Percentiles rank a stretch among this genome's conserved stretches.
Conservation (phyloP, 140 eudicot species). For the Senecio squalidus region DNA sequence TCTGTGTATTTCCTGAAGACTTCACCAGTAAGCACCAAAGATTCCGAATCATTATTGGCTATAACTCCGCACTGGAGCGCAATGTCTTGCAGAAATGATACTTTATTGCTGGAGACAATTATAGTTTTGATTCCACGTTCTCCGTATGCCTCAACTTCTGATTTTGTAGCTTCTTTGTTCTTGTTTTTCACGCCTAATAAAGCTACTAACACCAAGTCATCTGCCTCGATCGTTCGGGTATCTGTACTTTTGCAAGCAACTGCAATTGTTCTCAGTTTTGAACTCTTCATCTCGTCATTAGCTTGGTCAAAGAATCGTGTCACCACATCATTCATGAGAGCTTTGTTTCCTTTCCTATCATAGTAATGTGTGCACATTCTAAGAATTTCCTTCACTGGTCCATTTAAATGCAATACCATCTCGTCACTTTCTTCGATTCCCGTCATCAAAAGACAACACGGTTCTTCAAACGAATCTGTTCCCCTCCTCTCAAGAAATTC, state of each 20-base stretch:
- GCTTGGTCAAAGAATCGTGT: not conserved
- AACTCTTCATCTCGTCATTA: not conserved
- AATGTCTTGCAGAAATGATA: constrained; percentile 10
- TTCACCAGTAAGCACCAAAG: constrained; percentile 22
- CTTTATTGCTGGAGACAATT: constrained; percentile 27
- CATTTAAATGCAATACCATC: constrained; percentile 19
- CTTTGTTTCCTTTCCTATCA: constrained; percentile 21
- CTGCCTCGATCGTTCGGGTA: constrained; percentile 8
- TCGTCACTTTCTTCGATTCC: not conserved
- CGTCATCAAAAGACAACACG: constrained; percentile 8
- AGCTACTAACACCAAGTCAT: constrained; percentile 27
- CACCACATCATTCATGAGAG: constrained; percentile 4
- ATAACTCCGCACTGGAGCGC: constrained; percentile 11
- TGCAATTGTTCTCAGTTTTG: constrained; percentile 18
- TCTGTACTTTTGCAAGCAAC: constrained; percentile 18
- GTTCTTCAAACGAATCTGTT: constrained; percentile 15
- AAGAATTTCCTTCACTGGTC: constrained; percentile 19
- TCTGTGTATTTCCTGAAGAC: constrained; percentile 17
- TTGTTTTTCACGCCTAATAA: constrained; percentile 25
- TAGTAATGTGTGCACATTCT: constrained; percentile 29
- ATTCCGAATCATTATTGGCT: not conserved
- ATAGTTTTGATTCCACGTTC: constrained; percentile 18
- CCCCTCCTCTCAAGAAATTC: not conserved
- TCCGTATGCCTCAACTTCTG: constrained; percentile 8
- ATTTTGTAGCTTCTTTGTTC: constrained; percentile 5